Percentiles rank a stretch among this genome's conserved stretches.
Conservation (phyloP, 2,329 filamentous ascomycete species). For the Penicillium sp. region DNA sequence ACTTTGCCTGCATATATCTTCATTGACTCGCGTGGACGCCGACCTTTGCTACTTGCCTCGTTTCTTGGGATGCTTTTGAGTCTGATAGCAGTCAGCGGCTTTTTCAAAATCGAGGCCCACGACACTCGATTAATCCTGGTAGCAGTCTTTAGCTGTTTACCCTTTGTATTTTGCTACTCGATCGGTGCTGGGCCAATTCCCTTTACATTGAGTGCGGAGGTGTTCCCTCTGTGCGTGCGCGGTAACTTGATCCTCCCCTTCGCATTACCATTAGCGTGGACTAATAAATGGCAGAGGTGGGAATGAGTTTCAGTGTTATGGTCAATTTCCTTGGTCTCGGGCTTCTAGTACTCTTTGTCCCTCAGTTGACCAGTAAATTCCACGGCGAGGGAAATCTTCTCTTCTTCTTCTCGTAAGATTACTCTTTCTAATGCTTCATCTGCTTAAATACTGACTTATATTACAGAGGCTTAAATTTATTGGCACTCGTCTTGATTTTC, state of each 20-base stretch:
- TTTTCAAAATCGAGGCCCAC: neutral
- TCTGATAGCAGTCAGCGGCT: neutral
- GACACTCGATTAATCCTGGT: neutral
- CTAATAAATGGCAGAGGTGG: conserved; percentile 17
- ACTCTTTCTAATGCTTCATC: neutral
- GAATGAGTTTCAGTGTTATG: conserved; percentile 30
- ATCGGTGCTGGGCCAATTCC: conserved; percentile 42
- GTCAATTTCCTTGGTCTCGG: conserved; percentile 25
- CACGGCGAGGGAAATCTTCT: neutral
- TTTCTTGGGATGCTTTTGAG: neutral
- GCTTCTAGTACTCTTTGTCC: conserved; percentile 22
- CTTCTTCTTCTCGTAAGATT: conserved; percentile 2
- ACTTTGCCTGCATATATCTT: neutral
- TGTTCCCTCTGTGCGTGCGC: conserved; percentile 25
- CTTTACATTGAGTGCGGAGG: conserved; percentile 27
- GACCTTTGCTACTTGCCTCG: neutral
- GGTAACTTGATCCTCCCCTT: conserved; percentile 8
- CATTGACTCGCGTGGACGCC: neutral
- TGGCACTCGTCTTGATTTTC: neutral
- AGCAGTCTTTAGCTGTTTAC: neutral
- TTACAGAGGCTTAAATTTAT: neutral
- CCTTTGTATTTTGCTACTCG: neutral
- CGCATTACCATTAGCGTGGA: neutral
- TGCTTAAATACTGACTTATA: neutral
- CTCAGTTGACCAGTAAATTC: conserved; percentile 6